Evolutionary conservation across 116 monocot species (phyloP), one percentile per base, ranked within the genome.

Genomic region (Papilionanthe hybrid): DNA sequence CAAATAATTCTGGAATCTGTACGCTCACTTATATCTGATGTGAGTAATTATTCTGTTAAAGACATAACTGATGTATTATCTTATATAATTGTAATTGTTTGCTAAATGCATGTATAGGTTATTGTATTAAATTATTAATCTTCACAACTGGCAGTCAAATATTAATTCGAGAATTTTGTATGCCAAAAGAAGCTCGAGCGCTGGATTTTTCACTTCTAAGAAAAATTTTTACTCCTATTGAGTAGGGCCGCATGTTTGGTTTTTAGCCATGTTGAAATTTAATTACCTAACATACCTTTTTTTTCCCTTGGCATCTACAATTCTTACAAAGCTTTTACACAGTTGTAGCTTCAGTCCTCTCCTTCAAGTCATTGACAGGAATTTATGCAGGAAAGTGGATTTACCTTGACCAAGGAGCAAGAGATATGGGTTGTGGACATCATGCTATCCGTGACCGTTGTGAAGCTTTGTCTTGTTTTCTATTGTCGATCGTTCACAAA

Each of bases 401-500:
- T 93, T 82, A 89, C 85, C 79, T 85, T 90, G 77, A 90, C 86
- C 68, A 85, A 84, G 67, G 92, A 92, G 72, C 90, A 92, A 82
- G 90, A 90, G 73, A 84, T 55, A 49, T 95, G 95, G 95, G 79
- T 95, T 30, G 78, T 92, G 0, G 77, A 79, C 68, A 95, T 95
- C 82, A 95, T 95, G 95, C 72, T 89, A 69, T 80, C 91, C 4
- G 95, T 92, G 37, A 92, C 90, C 25, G 23, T 92, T 9, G 92
- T 92, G 79, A 95, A 95, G 79, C 95, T 95, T 67, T 89, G 23
- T 42, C 88, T 92, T 9, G 84, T 84, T 27, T 0, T 95, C 15
- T 94, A 94, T 72, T 94, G 94, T 78, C 92, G 92, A 0, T 89
- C 92, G 17, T 94, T 96, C 80, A 90, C 89, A 2, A 93, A 96